Conservation (phyloP, 768 basidiomycete species). For the Calocybe indica region DNA sequence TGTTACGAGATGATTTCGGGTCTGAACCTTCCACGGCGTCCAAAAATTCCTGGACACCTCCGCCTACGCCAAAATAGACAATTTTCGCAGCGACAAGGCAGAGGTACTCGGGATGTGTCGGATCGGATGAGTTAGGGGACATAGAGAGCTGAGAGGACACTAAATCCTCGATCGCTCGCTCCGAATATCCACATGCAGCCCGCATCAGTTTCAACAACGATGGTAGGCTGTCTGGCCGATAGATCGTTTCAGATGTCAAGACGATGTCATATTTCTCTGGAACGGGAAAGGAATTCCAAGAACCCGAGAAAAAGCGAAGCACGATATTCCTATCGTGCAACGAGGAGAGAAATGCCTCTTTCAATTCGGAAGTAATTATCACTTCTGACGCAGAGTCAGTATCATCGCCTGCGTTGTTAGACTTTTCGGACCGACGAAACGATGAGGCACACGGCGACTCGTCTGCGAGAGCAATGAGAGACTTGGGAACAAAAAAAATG, state of each 20-base stretch:
- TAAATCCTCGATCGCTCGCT: constrained; percentile 3
- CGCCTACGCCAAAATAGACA: constrained; percentile 93
- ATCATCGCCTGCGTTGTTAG: constrained; percentile 46
- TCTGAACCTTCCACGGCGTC: constrained; percentile 28
- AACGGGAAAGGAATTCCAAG: constrained; percentile 61
- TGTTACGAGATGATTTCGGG: constrained; percentile 18
- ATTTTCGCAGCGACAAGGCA: constrained; percentile 89
- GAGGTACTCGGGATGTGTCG: constrained; percentile 12
- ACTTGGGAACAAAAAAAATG: not conserved
- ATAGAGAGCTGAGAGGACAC: not conserved
- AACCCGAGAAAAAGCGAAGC: constrained; percentile 75
- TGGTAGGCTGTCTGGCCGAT: constrained; percentile 58
- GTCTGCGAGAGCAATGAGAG: not conserved
- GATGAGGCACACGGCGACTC: not conserved
- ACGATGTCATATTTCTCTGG: constrained; percentile 59
- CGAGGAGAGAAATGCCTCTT: constrained; percentile 57
- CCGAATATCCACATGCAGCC: constrained; percentile 22
- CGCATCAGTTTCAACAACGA: constrained; percentile 53
- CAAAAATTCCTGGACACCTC: constrained; percentile 76
- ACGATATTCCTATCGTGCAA: constrained; percentile 47
- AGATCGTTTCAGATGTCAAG: constrained; percentile 92
- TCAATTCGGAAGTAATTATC: constrained; percentile 57
- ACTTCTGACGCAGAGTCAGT: constrained; percentile 42
- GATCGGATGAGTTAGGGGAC: not conserved
- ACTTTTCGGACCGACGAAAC: constrained; percentile 42